Percentiles rank a stretch among this genome's conserved stretches.
These are phyloP conservation scores for Cryptomeria japonica DNA, from an alignment of 75 land plant species.

Conservation along the genomic window DNA sequence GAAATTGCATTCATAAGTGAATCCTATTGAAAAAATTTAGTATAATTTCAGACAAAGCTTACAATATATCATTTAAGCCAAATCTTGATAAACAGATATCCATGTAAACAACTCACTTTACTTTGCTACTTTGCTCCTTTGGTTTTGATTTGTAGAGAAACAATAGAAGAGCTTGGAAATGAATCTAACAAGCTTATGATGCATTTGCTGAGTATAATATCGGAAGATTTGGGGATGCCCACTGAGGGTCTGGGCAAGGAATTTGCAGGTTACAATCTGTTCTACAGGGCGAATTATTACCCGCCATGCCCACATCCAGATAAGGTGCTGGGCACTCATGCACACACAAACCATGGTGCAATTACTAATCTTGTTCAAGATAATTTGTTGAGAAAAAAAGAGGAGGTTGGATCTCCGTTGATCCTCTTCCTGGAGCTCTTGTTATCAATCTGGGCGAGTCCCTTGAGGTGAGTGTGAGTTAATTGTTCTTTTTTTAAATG, in stretches of 20 bases:
- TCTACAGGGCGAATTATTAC: constrained; percentile 24
- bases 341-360: constrained; percentile 1
- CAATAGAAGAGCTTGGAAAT: neutral
- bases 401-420: constrained; percentile 19
- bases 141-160: neutral
- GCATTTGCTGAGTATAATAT: constrained; percentile 12
- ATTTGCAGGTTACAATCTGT: constrained; percentile 12
- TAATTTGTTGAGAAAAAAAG: constrained; percentile 1
- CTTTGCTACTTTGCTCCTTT: neutral
- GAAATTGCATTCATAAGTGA: too few relatives aligned
- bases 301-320: constrained; percentile 32
- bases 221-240: constrained; percentile 8
- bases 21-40: neutral
- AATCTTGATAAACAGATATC: too few relatives aligned
- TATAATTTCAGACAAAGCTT: too few relatives aligned
- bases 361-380: constrained; percentile 12
- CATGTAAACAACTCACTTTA: neutral
- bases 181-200: constrained; percentile 6
- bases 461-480: constrained; percentile 2
- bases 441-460: constrained; percentile 14
- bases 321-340: constrained; percentile 17
- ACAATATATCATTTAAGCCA: too few relatives aligned
- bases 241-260: neutral
- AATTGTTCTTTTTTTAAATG: too few relatives aligned
- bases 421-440: constrained; percentile 10